Evolutionary conservation across 176 grass and related monocot species (phyloP).

Genomic region (Oropetium thomaeum): DNA sequence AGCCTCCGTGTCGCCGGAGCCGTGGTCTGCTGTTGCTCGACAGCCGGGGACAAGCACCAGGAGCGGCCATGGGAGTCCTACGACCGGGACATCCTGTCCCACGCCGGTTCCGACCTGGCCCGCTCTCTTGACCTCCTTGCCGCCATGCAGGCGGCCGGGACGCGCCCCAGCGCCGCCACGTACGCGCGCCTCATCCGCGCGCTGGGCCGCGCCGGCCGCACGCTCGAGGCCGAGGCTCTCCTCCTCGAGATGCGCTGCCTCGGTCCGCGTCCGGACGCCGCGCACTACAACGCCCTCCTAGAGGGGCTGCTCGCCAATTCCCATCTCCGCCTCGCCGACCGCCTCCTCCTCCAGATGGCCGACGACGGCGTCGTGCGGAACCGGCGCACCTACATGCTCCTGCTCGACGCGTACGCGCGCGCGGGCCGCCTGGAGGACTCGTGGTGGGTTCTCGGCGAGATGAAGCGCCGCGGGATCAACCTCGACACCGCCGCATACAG

Average conservation of each 20-base stretch:
- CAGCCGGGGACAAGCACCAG: conserved; percentile 21
- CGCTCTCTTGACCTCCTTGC: conserved; percentile 50
- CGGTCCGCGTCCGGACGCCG: conserved; percentile 29
- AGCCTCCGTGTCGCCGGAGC: neutral
- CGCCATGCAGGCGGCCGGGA: conserved; percentile 59
- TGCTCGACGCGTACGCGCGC: conserved; percentile 62
- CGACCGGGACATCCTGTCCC: conserved; percentile 49
- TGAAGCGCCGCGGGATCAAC: conserved; percentile 47
- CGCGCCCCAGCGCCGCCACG: conserved; percentile 44
- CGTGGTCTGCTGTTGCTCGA: neutral
- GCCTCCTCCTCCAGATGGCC: conserved; percentile 75
- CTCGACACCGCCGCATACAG: conserved; percentile 56
- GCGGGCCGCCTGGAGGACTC: conserved; percentile 72
- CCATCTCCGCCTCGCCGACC: conserved; percentile 63
- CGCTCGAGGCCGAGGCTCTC: conserved; percentile 73
- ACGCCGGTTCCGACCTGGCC: conserved; percentile 30
- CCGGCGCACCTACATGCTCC: conserved; percentile 59
- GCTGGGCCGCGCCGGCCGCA: conserved; percentile 50
- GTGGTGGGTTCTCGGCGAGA: conserved; percentile 83
- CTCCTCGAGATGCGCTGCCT: conserved; percentile 67
- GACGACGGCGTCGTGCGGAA: conserved; percentile 57
- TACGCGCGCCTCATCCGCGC: conserved; percentile 67
- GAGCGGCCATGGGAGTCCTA: conserved; percentile 74
- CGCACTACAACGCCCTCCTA: conserved; percentile 76
- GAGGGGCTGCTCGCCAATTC: conserved; percentile 53